Evolutionary conservation across 768 basidiomycete species (phyloP).

Genomic region (Calocybe cyanea): DNA sequence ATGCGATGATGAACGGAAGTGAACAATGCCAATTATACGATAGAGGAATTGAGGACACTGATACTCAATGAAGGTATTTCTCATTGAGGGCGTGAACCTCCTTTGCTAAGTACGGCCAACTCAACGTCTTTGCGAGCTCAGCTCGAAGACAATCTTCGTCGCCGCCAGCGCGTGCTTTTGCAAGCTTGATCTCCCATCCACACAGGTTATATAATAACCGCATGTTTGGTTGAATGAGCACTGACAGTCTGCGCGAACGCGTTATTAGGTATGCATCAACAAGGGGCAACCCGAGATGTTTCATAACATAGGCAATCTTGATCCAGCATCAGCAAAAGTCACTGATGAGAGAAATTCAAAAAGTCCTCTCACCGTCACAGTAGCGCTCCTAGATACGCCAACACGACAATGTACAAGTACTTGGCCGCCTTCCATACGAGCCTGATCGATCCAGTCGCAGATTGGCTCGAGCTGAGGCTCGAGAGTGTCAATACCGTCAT

Average conservation of each 20-base stretch:
- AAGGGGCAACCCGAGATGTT: constrained; percentile 77
- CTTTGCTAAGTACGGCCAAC: constrained; percentile 81
- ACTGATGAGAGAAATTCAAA: constrained; percentile 1
- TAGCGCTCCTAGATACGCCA: constrained; percentile 95
- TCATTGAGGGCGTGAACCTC: constrained; percentile 86
- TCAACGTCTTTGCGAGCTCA: constrained; percentile 66
- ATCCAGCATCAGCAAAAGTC: constrained; percentile 1
- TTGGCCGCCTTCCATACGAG: constrained; percentile 77
- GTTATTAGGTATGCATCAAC: constrained; percentile 94
- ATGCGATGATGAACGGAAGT: no score
- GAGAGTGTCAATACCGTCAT: constrained; percentile 95
- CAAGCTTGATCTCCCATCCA: constrained; percentile 93
- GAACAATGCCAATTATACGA: no score
- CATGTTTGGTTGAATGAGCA: constrained; percentile 94
- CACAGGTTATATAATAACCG: constrained; percentile 91
- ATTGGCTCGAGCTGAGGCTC: constrained; percentile 85
- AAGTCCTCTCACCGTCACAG: constrained; percentile 68
- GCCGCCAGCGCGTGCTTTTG: constrained; percentile 61
- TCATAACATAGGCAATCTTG: constrained; percentile 97
- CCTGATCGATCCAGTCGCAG: constrained; percentile 91
- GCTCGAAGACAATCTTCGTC: constrained; percentile 46
- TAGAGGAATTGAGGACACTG: background rate
- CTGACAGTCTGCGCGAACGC: constrained; percentile 82
- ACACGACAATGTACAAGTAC: constrained; percentile 97
- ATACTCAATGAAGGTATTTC: constrained; percentile 54